These are phyloP conservation scores for Epichloe gansuensis DNA, from an alignment of 2,329 filamentous ascomycete genomes.

Conservation along the genomic window DNA sequence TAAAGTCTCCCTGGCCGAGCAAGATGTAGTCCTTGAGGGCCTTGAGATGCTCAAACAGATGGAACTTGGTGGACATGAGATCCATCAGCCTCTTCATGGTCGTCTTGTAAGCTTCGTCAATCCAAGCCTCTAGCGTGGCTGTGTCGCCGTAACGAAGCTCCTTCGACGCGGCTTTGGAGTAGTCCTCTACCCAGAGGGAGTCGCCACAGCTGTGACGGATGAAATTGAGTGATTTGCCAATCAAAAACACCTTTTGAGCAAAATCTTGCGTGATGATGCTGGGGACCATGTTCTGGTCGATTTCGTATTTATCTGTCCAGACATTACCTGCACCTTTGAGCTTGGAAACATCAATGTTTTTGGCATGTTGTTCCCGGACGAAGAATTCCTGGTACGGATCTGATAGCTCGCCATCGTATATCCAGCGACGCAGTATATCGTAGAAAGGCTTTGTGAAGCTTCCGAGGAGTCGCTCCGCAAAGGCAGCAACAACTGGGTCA, in stretches of 20 bases:
- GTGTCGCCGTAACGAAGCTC: slow-evolving; percentile 89
- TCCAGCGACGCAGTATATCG: slow-evolving; percentile 90
- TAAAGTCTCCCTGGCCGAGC: slow-evolving; percentile 92
- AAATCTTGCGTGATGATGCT: slow-evolving; percentile 90
- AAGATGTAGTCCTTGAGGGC: slow-evolving; percentile 92
- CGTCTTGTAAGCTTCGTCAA: slow-evolving; percentile 93
- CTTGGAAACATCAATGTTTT: slow-evolving; percentile 35
- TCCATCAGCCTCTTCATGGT: slow-evolving; percentile 92
- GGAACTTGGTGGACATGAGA: slow-evolving; percentile 91
- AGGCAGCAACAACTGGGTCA: slow-evolving; percentile 84
- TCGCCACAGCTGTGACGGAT: slow-evolving; percentile 93
- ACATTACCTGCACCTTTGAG: slow-evolving; percentile 67
- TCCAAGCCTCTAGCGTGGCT: slow-evolving; percentile 78
- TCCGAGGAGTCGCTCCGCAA: slow-evolving; percentile 76
- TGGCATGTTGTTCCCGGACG: slow-evolving; percentile 61
- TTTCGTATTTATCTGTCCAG: slow-evolving; percentile 94
- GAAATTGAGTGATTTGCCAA: slow-evolving; percentile 96
- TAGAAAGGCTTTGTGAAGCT: slow-evolving; percentile 93
- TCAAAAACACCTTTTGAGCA: slow-evolving; percentile 90
- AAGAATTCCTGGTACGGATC: slow-evolving; percentile 96
- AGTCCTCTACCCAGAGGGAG: slow-evolving; percentile 84
- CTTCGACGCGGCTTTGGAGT: slow-evolving; percentile 85
- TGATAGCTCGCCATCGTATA: slow-evolving; percentile 95
- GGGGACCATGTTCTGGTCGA: slow-evolving; percentile 75
- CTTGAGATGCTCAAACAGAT: slow-evolving; percentile 80